A percentile compares a stretch with the other conserved stretches of the same genome.
phyloP scores from a whole-genome alignment of 441 rosid species.

The Breynia disticha region DNA sequence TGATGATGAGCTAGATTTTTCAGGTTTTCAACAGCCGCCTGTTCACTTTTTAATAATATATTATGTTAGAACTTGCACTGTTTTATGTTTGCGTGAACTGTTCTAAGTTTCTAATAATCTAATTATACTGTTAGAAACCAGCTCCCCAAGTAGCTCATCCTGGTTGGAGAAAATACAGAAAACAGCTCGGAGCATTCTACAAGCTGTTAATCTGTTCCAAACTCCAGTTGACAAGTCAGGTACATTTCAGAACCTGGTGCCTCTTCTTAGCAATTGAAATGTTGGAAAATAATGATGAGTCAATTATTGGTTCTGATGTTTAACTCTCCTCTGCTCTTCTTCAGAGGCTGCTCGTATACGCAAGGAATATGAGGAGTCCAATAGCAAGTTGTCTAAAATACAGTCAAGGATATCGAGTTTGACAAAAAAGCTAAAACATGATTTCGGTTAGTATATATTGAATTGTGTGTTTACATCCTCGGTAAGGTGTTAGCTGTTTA shows the following conservation, averaged over 20 bases:
- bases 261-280: background rate
- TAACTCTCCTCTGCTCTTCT: slow-evolving; percentile 13
- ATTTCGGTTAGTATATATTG: slow-evolving; percentile 62
- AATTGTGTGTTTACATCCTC: slow-evolving; percentile 11
- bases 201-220: slow-evolving; percentile 66
- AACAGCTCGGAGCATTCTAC: slow-evolving; percentile 52
- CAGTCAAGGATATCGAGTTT: slow-evolving; percentile 84
- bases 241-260: slow-evolving; percentile 12
- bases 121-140: slow-evolving; percentile 33
- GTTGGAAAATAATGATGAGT: background rate
- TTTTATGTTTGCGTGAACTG: slow-evolving; percentile 9
- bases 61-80: slow-evolving; percentile 1
- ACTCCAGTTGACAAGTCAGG: slow-evolving; percentile 79
- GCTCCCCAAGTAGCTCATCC: slow-evolving; percentile 37
- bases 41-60: slow-evolving; percentile 3
- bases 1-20: slow-evolving; percentile 48
- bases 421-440: slow-evolving; percentile 68
- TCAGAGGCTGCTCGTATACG: slow-evolving; percentile 73
- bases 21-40: slow-evolving; percentile 36
- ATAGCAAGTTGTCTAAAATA: slow-evolving; percentile 63
- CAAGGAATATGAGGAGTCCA: slow-evolving; percentile 86
- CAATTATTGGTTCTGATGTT: background rate
- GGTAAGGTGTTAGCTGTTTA: slow-evolving; percentile 5
- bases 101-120: slow-evolving; percentile 1
- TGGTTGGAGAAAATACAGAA: slow-evolving; percentile 89